Conservation (phyloP, 139 green algal species). For the Microglena sp. region DNA sequence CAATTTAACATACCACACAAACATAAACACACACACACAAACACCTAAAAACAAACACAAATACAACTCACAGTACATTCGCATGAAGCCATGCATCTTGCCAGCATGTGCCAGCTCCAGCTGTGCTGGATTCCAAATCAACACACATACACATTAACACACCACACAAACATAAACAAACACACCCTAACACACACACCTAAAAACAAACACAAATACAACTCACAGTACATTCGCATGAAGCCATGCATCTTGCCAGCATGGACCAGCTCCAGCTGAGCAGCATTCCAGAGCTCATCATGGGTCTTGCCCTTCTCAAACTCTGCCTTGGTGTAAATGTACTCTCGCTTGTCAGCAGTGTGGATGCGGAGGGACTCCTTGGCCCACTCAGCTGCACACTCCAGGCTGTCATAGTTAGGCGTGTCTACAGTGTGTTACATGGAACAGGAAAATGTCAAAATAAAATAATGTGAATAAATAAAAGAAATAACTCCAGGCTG, state of each 20-base stretch:
- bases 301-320: slow-evolving; percentile 77
- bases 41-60: no score
- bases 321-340: slow-evolving; percentile 68
- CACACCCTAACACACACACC: no score
- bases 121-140: slow-evolving; percentile 89
- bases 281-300: slow-evolving; percentile 90
- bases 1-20: no score
- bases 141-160: no score
- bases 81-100: slow-evolving; percentile 65
- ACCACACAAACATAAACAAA: no score
- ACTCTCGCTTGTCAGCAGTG: slow-evolving; percentile 60
- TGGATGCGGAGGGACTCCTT: slow-evolving; percentile 65
- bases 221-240: slow-evolving; percentile 99
- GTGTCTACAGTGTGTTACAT: slow-evolving; percentile 5
- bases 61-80: slow-evolving; percentile 93
- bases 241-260: slow-evolving; percentile 97
- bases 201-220: no score
- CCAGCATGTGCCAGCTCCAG: no score
- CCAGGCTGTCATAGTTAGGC: slow-evolving; percentile 78
- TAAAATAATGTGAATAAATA: not conserved
- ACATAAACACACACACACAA: no score
- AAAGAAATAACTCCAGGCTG: no score
- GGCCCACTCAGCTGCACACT: slow-evolving; percentile 72
- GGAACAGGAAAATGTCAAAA: not conserved
- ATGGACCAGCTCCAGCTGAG: slow-evolving; percentile 73